Conservation (phyloP, 306 rosid genomes). For the Morella rubra region DNA sequence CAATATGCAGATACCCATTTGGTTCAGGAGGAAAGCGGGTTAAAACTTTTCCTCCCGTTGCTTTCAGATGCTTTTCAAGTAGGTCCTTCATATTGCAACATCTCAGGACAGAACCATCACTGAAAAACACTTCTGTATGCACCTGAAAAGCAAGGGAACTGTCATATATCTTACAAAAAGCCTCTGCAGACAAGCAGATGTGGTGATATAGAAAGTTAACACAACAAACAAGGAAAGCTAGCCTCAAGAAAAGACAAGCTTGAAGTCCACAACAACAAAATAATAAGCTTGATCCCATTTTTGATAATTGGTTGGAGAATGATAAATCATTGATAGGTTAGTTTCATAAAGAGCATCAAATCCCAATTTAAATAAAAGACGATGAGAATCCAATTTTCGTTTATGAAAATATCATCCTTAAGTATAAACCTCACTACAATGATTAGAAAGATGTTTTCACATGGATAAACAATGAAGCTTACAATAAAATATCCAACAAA, state of each 20-base stretch:
- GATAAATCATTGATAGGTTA: not conserved
- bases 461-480: not conserved
- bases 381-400: not conserved
- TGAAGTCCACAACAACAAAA: not conserved
- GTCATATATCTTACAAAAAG: not conserved
- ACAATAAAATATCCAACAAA: not conserved
- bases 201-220: not conserved
- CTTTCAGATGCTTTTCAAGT: constrained; percentile 77
- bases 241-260: not conserved
- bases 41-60: constrained; percentile 66
- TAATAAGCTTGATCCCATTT: not conserved
- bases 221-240: not conserved
- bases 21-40: constrained; percentile 99
- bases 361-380: not conserved
- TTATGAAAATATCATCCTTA: not conserved
- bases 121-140: constrained; percentile 87
- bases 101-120: constrained; percentile 78
- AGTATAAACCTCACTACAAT: not conserved
- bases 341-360: not conserved
- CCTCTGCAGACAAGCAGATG: constrained; percentile 11
- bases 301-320: not conserved
- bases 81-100: constrained; percentile 79
- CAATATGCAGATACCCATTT: constrained; percentile 95
- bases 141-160: constrained; percentile 55
- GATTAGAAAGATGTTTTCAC: not conserved